phyloP scores from a whole-genome alignment of 73 alveolate species.

The Symbiodinium natans region DNA sequence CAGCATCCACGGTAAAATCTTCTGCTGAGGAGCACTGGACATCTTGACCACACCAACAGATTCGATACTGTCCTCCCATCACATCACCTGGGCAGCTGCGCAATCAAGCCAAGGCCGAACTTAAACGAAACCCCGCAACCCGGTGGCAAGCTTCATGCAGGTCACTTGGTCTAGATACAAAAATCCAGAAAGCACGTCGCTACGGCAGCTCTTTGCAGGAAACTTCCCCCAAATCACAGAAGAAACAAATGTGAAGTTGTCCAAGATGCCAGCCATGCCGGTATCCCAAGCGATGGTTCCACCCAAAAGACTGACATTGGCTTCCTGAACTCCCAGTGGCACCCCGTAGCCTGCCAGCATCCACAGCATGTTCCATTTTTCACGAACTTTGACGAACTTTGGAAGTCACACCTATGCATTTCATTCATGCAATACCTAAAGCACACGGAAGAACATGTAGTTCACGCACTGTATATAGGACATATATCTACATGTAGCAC shows the following conservation, averaged over 20 bases:
- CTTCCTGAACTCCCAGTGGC: neutral
- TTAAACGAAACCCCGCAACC: too few species aligned
- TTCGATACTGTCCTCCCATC: slow-evolving; percentile 5
- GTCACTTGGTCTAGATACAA: too few species aligned
- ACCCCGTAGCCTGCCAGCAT: neutral
- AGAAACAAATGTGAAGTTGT: neutral
- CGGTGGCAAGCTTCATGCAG: too few species aligned
- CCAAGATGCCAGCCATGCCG: neutral
- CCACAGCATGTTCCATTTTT: too few species aligned
- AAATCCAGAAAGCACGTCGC: neutral
- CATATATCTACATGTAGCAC: neutral
- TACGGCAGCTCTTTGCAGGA: neutral
- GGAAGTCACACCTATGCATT: too few species aligned
- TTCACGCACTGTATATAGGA: too few species aligned
- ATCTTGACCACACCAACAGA: slow-evolving; percentile 28
- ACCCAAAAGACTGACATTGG: neutral
- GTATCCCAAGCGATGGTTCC: neutral
- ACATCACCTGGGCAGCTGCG: neutral
- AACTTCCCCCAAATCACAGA: too few species aligned
- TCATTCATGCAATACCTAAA: too few species aligned
- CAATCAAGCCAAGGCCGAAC: neutral
- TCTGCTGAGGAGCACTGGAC: neutral
- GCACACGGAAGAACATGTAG: neutral
- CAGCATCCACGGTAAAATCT: neutral
- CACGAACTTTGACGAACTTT: too few species aligned